A percentile compares a stretch with the other conserved stretches of the same genome.
These are phyloP conservation scores for Penicillium arizonense DNA, from an alignment of 495 filamentous ascomycete genomes.

Conservation along the genomic window DNA sequence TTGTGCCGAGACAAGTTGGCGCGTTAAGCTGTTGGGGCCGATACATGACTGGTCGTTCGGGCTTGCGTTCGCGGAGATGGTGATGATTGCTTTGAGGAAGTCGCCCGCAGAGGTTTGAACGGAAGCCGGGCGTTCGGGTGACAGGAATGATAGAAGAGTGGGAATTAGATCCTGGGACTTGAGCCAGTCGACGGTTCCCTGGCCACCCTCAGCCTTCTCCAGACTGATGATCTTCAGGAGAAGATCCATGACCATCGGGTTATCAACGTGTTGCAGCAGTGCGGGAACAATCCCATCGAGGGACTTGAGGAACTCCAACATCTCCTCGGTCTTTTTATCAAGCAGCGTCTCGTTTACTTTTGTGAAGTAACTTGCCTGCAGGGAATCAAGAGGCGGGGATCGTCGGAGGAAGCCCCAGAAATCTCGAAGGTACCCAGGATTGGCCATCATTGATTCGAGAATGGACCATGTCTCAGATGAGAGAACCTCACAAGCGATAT, in stretches of 20 bases:
- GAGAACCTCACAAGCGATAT: constrained; percentile 86
- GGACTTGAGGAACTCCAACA: constrained; percentile 84
- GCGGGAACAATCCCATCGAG: constrained; percentile 76
- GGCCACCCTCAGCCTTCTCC: constrained; percentile 87
- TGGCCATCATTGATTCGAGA: constrained; percentile 86
- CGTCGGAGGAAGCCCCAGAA: constrained; percentile 91
- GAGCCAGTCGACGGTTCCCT: constrained; percentile 96
- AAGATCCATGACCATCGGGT: constrained; percentile 98
- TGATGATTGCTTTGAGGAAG: constrained; percentile 98
- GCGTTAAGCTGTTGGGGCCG: constrained; percentile 93
- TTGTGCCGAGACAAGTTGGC: constrained; percentile 86
- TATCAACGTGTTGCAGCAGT: constrained; percentile 93
- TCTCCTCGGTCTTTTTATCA: constrained; percentile 96
- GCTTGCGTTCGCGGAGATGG: constrained; percentile 96
- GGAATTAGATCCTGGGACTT: constrained; percentile 90
- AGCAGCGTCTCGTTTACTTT: constrained; percentile 96
- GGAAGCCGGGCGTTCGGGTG: constrained; percentile 73
- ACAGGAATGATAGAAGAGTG: constrained; percentile 80
- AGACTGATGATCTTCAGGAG: constrained; percentile 96
- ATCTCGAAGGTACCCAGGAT: constrained; percentile 66
- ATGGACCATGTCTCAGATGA: constrained; percentile 97
- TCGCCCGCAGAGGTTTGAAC: constrained; percentile 97
- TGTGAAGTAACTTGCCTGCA: constrained; percentile 96
- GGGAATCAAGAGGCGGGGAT: constrained; percentile 76
- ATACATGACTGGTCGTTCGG: constrained; percentile 98